Base-by-base conservation (phyloP, 306 rosid genomes). In the Pyrus betulifolia region DNA sequence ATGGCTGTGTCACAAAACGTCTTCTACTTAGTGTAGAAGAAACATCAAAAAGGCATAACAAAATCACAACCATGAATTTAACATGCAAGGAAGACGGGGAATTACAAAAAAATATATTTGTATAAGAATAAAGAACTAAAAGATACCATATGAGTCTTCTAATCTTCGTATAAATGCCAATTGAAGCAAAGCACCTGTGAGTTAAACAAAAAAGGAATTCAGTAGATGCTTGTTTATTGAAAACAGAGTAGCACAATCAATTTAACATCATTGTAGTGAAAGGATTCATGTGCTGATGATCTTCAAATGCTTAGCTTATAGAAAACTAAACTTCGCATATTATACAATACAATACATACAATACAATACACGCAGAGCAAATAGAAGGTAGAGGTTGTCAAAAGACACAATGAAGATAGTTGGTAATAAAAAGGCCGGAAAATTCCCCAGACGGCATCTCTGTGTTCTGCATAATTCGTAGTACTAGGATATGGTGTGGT, bases 171-270 rank as follows among this genome's bases (percentile, higher is more conserved):
- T 86, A 81, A 95, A 88, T 52, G 97, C 97, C 87, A 95, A 78
- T 76, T 95, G 98, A 75, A 91, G 87, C 84, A 92, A 88, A 80
- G 98, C 97, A 76, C 98, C 98, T 95, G 89, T 74, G 76, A 81
- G 79, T 31, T 62, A 66, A 59, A 57, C 19, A 75, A 79, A 49
- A 78, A 22, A 57, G 66, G 13, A 7, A 62, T 25, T 44, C 46
- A 15, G 3, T 64, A 51, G 22, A 60, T 49, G 5, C 54, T 23
- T 9, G 27, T 25, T 52, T 35, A 61, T 35, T 30, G 2, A 69
- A 52, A 64, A 54, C 10, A 21, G n/a, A 35, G 12, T 49, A 63
- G 31, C 4, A 63, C 25, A 7, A 51, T 51, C 57, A 31, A 46
- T 31, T n/a, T 49, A 64, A 28, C 17, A 76, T 21, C 52, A 66